phyloP scores from a whole-genome alignment of 2,329 filamentous ascomycete genomes.

The Calonectria honghensis region DNA sequence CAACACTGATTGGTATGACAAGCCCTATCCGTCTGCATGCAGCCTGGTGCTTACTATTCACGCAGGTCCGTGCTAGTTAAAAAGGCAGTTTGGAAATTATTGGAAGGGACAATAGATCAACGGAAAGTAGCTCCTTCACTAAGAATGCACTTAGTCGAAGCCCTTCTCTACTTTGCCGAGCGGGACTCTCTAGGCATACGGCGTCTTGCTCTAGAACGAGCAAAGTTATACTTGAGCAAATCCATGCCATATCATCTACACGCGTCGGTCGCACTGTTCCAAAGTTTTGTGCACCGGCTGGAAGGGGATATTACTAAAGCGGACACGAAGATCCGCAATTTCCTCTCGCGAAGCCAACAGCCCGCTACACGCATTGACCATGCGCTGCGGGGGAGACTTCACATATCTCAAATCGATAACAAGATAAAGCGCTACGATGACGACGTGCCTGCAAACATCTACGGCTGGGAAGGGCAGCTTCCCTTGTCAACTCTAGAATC shows the following conservation, averaged over 20 bases:
- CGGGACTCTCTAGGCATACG: slow-evolving; percentile 56
- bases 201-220: slow-evolving; percentile 49
- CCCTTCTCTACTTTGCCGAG: slow-evolving; percentile 57
- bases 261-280: slow-evolving; percentile 57
- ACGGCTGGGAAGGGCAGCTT: slow-evolving; percentile 55
- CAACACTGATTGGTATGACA: slow-evolving; percentile 57
- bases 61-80: slow-evolving; percentile 52
- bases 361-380: slow-evolving; percentile 53
- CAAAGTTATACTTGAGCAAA: slow-evolving; percentile 51
- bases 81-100: slow-evolving; percentile 53
- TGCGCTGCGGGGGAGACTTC: slow-evolving; percentile 56
- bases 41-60: background rate
- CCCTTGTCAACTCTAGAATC: slow-evolving; percentile 58
- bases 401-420: slow-evolving; percentile 59
- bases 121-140: slow-evolving; percentile 46
- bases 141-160: slow-evolving; percentile 52
- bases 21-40: background rate
- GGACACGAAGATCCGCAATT: slow-evolving; percentile 52
- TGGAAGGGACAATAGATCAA: slow-evolving; percentile 46
- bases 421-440: slow-evolving; percentile 59
- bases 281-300: slow-evolving; percentile 57
- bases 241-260: slow-evolving; percentile 59
- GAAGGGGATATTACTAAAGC: slow-evolving; percentile 54
- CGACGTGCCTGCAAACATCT: slow-evolving; percentile 56
- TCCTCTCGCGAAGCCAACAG: slow-evolving; percentile 45